Percentiles rank a stretch among this genome's conserved stretches.
phyloP scores from a whole-genome alignment of 2,329 filamentous ascomycete species.

The Fusarium sp. region DNA sequence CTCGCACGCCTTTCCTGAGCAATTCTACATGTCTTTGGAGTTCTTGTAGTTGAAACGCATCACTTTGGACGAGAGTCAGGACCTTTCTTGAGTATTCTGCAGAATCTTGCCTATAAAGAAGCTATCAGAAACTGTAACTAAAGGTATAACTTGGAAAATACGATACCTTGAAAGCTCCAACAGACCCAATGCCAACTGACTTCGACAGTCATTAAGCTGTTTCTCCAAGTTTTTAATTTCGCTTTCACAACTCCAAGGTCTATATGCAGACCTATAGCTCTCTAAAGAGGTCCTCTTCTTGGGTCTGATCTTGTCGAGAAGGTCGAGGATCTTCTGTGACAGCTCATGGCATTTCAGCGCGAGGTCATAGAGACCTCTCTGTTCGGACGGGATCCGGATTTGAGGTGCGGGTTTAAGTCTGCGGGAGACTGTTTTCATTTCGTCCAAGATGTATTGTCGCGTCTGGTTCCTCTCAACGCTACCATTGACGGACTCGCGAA shows the following conservation, averaged over 20 bases:
- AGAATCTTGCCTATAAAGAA: not conserved
- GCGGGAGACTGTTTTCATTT: not conserved
- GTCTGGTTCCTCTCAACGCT: not conserved
- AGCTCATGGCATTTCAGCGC: not conserved
- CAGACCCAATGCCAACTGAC: not conserved
- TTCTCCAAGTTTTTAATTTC: not conserved
- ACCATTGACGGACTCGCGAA: not conserved
- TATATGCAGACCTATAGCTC: not conserved
- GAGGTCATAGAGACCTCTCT: not conserved
- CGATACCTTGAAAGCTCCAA: not conserved
- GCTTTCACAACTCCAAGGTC: not conserved
- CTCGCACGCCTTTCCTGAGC: not conserved
- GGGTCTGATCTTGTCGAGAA: not conserved
- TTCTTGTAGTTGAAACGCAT: not conserved
- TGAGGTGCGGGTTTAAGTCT: not conserved
- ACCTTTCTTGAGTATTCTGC: not conserved
- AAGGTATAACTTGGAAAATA: too few relatives aligned
- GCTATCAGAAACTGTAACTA: not conserved
- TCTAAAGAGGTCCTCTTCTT: not conserved
- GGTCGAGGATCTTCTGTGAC: not conserved
- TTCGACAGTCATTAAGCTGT: not conserved
- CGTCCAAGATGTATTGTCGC: not conserved
- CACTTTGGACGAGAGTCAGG: not conserved
- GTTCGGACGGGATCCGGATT: accelerated
- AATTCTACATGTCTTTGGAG: not conserved